Evolutionary conservation across 768 basidiomycete genomes (phyloP).

Genomic region (Candolleomyces aberdarensis): DNA sequence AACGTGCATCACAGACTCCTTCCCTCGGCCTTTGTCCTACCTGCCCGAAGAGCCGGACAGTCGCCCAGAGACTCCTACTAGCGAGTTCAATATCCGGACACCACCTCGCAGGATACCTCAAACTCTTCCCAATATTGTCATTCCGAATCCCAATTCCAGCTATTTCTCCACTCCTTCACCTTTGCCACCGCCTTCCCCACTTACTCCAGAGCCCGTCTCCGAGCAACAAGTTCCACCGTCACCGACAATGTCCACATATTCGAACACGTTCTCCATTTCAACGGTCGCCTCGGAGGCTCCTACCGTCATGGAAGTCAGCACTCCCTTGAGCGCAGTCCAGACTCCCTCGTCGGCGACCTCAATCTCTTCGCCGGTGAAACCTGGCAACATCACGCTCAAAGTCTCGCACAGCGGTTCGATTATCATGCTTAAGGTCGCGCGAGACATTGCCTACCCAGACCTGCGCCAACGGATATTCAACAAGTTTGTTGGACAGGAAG

Average conservation of each 20-base stretch:
- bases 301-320: slow-evolving; percentile 13
- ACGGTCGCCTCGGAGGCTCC: slow-evolving; percentile 17
- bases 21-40: slow-evolving; percentile 39
- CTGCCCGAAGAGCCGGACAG: slow-evolving; percentile 21
- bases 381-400: slow-evolving; percentile 52
- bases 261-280: slow-evolving; percentile 17
- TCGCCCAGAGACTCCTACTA: slow-evolving; percentile 29
- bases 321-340: slow-evolving; percentile 6
- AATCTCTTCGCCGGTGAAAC: slow-evolving; percentile 17
- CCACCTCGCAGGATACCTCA: slow-evolving; percentile 10
- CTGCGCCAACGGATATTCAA: slow-evolving; percentile 58
- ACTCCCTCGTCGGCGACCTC: slow-evolving; percentile 24
- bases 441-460: slow-evolving; percentile 44
- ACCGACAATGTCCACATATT: slow-evolving; percentile 26
- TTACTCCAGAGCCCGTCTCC: slow-evolving; percentile 14
- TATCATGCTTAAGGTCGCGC: slow-evolving; percentile 56
- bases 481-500: slow-evolving; percentile 65
- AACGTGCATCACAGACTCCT: slow-evolving; percentile 29
- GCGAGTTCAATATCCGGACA: slow-evolving; percentile 1
- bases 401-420: slow-evolving; percentile 60
- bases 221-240: slow-evolving; percentile 34
- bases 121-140: slow-evolving; percentile 3
- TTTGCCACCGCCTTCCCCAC: slow-evolving; percentile 12
- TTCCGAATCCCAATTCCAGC: slow-evolving; percentile 3
- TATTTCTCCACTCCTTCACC: slow-evolving; percentile 11